Percentiles rank a stretch among this genome's conserved stretches.
Evolutionary conservation across 305 asterid species (phyloP).

Genomic region (Fraxinus greggii): DNA sequence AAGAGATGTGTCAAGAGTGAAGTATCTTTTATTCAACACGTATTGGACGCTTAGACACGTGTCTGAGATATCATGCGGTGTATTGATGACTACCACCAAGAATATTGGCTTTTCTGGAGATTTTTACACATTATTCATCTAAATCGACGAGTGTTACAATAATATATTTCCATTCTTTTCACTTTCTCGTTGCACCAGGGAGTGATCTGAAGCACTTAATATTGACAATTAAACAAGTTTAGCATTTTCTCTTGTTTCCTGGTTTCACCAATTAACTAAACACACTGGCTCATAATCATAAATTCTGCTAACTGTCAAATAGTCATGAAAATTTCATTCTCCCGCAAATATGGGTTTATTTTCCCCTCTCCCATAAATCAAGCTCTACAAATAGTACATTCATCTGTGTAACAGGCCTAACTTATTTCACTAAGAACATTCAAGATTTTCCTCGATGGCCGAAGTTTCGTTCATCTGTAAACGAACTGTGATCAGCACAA

Average conservation of each 20-base stretch:
- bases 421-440: not conserved
- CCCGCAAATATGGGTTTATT: slow-evolving; percentile 26
- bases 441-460: slow-evolving; percentile 31
- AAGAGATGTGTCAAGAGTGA: not conserved
- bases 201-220: not conserved
- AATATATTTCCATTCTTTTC: not conserved
- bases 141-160: not conserved
- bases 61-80: not conserved
- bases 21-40: not conserved
- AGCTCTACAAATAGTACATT: not conserved
- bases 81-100: not conserved
- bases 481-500: slow-evolving; percentile 49
- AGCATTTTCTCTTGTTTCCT: not conserved
- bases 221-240: not conserved
- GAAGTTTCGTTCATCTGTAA: slow-evolving; percentile 45
- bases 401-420: not conserved
- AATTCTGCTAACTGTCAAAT: not conserved
- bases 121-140: not conserved
- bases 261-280: no score
- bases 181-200: not conserved
- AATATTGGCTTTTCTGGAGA: not conserved
- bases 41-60: not conserved
- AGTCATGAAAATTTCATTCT: slow-evolving; percentile 31
- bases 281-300: not conserved
- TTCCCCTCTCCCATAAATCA: not conserved